phyloP scores from a whole-genome alignment of 192 early-diverging fungal species.

The Globomyces pollinis-pini region DNA sequence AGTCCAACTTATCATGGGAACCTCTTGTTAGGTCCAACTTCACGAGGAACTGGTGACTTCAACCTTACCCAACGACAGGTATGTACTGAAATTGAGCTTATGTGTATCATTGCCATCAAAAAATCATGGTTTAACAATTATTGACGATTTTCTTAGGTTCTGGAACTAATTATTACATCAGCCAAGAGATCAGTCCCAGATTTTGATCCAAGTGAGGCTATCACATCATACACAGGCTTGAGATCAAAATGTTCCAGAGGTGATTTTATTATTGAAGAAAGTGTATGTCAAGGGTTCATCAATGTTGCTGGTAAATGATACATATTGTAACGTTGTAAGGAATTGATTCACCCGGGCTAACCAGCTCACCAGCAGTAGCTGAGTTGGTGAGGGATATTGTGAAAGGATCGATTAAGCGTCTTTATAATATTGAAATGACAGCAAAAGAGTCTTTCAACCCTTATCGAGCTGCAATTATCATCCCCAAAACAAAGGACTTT shows the following conservation, averaged over 20 bases:
- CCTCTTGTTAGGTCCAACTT: slow-evolving; percentile 39
- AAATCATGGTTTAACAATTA: slow-evolving; percentile 26
- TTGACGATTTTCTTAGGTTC: too few species aligned
- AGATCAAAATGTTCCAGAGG: slow-evolving; percentile 33
- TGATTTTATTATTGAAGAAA: slow-evolving; percentile 41
- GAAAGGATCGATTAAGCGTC: background rate
- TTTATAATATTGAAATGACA: background rate
- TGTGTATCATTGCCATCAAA: too few species aligned
- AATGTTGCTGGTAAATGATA: too few species aligned
- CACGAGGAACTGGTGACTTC: slow-evolving; percentile 26
- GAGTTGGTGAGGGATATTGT: slow-evolving; percentile 25
- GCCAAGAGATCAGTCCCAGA: slow-evolving; percentile 23
- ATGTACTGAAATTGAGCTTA: too few species aligned
- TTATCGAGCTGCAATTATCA: slow-evolving; percentile 24
- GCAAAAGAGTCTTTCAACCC: slow-evolving; percentile 22
- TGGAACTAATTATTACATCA: slow-evolving; percentile 21
- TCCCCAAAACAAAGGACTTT: slow-evolving; percentile 19
- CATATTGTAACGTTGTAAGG: too few species aligned
- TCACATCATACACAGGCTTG: slow-evolving; percentile 39
- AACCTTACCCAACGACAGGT: slow-evolving; percentile 11
- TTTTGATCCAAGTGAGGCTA: slow-evolving; percentile 33
- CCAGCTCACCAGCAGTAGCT: slow-evolving; percentile 34
- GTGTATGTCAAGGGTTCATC: slow-evolving; percentile 20
- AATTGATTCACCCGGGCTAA: slow-evolving; percentile 44
- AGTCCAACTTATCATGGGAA: slow-evolving; percentile 39